phyloP scores from a whole-genome alignment of 768 basidiomycete species.

The Podaxis sp. region DNA sequence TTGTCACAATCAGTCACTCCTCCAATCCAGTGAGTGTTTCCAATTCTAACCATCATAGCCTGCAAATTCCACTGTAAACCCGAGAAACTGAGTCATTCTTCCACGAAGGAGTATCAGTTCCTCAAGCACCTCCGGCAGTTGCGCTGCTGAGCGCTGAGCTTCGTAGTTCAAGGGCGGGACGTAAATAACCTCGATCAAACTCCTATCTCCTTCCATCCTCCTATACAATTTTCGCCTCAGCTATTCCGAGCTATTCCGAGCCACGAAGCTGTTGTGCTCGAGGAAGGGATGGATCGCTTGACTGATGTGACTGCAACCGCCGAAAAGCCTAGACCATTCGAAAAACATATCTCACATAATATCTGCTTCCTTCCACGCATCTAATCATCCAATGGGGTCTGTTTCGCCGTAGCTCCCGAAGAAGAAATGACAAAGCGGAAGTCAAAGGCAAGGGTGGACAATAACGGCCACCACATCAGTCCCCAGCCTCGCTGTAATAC shows the following conservation, averaged over 20 bases:
- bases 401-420: neutral
- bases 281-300: neutral
- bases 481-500: too few species aligned
- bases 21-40: neutral
- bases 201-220: neutral
- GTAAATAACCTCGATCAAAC: neutral
- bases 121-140: neutral
- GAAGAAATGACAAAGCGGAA: neutral
- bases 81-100: neutral
- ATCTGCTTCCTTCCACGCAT: neutral
- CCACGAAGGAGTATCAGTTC: neutral
- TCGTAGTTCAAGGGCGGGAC: neutral
- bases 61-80: neutral
- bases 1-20: conserved; percentile 15
- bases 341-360: neutral
- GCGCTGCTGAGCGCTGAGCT: neutral
- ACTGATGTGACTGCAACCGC: neutral
- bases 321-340: conserved; percentile 4
- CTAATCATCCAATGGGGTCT: neutral
- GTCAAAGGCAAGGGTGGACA: neutral
- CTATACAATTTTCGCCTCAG: neutral
- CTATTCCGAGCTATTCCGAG: neutral
- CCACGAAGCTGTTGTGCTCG: neutral
- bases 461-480: too few species aligned
- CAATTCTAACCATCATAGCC: neutral